Percentiles rank a stretch among this genome's conserved stretches.
Evolutionary conservation across 108 stramenopile species (phyloP).

Genomic region (Cyclotella baltica): DNA sequence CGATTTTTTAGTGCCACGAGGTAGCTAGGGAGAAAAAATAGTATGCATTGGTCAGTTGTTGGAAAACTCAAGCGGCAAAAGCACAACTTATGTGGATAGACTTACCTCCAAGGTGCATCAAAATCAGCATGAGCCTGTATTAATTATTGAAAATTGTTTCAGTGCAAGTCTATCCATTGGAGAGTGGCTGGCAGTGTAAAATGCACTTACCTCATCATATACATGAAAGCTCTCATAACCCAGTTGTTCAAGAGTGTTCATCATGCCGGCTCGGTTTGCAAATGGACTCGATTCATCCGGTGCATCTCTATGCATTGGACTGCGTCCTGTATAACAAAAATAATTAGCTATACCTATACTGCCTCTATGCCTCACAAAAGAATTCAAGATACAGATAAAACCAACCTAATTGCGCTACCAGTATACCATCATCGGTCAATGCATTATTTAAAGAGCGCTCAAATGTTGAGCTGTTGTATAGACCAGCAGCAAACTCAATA

Average conservation of each 20-base stretch:
- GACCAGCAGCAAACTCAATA: conserved; percentile 29
- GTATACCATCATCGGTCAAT: conserved; percentile 39
- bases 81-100: no score
- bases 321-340: neutral
- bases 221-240: conserved; percentile 50
- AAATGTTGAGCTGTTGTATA: conserved; percentile 33
- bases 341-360: neutral
- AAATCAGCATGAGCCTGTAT: conserved; percentile 21
- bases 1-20: conserved; percentile 37
- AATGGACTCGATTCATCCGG: conserved; percentile 9
- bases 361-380: neutral
- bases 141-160: neutral
- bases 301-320: conserved; percentile 7
- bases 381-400: neutral
- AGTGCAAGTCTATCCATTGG: neutral
- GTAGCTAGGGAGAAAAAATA: no score
- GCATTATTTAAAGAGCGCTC: conserved; percentile 24
- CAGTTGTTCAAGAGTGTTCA: conserved; percentile 13
- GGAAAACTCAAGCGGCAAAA: no score
- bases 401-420: conserved; percentile 20
- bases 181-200: neutral
- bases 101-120: conserved; percentile 37
- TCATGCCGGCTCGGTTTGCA: conserved; percentile 8
- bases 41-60: no score
- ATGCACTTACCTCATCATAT: conserved; percentile 33